These are phyloP conservation scores for Xenosphaeropsis pyriputrescens DNA, from an alignment of 2,329 filamentous ascomycete genomes.

Conservation along the genomic window DNA sequence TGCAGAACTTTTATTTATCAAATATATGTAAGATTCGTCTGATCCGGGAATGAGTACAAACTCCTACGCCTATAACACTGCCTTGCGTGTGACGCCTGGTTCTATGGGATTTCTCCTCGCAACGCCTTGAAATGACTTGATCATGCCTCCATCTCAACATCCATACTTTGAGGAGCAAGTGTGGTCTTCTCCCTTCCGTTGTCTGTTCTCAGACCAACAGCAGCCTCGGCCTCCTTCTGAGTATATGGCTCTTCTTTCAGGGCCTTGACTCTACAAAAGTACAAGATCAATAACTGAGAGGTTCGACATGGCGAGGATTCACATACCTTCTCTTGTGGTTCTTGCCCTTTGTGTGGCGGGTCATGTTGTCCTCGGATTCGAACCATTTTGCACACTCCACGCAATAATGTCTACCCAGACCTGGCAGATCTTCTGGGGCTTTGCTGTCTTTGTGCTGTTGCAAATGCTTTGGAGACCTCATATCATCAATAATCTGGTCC, in stretches of 20 bases:
- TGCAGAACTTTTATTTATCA: too few species aligned
- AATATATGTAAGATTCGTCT: too few species aligned
- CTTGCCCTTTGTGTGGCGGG: constrained; percentile 70
- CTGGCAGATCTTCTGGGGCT: constrained; percentile 74
- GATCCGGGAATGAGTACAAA: too few species aligned
- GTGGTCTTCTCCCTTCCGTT: constrained; percentile 34
- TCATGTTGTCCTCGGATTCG: constrained; percentile 66
- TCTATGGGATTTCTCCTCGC: constrained; percentile 6
- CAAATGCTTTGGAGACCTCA: constrained; percentile 67
- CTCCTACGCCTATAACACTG: too few species aligned
- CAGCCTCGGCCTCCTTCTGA: constrained; percentile 75
- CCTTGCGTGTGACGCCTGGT: too few species aligned
- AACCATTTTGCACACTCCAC: constrained; percentile 94
- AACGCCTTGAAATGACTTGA: constrained; percentile 4
- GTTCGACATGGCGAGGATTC: constrained; percentile 1
- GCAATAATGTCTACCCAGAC: constrained; percentile 76
- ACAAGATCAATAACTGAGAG: neutral
- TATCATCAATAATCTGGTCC: constrained; percentile 80
- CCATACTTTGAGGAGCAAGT: constrained; percentile 18
- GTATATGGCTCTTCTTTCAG: constrained; percentile 75
- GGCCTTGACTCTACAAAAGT: constrained; percentile 51
- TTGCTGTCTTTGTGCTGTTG: constrained; percentile 66
- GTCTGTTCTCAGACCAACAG: constrained; percentile 55
- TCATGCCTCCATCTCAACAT: constrained; percentile 24
- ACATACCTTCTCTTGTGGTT: constrained; percentile 77